Conservation (phyloP, 495 filamentous ascomycete species). For the Podospora sp. region DNA sequence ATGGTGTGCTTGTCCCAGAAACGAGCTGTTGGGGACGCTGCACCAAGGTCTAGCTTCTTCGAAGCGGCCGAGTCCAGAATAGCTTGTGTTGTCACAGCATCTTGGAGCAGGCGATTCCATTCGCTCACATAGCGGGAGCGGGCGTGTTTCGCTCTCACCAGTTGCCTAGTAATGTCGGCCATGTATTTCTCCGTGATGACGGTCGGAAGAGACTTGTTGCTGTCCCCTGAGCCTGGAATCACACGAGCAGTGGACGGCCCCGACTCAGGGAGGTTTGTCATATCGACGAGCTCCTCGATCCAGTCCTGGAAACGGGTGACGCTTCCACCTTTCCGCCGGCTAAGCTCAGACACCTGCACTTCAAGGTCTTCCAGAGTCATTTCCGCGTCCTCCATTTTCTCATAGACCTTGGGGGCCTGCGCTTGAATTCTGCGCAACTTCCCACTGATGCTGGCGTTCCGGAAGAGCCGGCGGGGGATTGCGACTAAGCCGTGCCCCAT, state of each 20-base stretch:
- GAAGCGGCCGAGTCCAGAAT: slow-evolving; percentile 83
- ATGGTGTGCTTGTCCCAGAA: slow-evolving; percentile 57
- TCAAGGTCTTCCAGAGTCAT: slow-evolving; percentile 81
- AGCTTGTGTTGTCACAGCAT: slow-evolving; percentile 73
- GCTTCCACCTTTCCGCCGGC: slow-evolving; percentile 80
- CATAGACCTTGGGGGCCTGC: slow-evolving; percentile 78
- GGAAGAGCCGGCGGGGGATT: slow-evolving; percentile 78
- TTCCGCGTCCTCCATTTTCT: slow-evolving; percentile 84
- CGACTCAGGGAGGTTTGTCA: slow-evolving; percentile 66
- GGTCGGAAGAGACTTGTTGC: slow-evolving; percentile 58
- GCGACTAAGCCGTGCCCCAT: slow-evolving; percentile 97
- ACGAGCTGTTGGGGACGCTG: slow-evolving; percentile 57
- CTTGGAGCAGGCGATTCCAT: slow-evolving; percentile 77
- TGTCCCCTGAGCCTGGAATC: slow-evolving; percentile 43
- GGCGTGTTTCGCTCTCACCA: slow-evolving; percentile 79
- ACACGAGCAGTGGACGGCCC: slow-evolving; percentile 49
- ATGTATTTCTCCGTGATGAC: slow-evolving; percentile 93
- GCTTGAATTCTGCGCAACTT: slow-evolving; percentile 73
- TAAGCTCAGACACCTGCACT: slow-evolving; percentile 73
- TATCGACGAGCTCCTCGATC: slow-evolving; percentile 87
- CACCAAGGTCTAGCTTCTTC: slow-evolving; percentile 74
- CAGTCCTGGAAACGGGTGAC: slow-evolving; percentile 83
- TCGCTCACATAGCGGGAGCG: slow-evolving; percentile 79
- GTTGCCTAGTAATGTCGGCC: slow-evolving; percentile 80
- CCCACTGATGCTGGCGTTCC: slow-evolving; percentile 71